Percentiles rank a stretch among this genome's conserved stretches.
Evolutionary conservation across 768 basidiomycete genomes (phyloP).

Genomic region (Amyloporia xantha): DNA sequence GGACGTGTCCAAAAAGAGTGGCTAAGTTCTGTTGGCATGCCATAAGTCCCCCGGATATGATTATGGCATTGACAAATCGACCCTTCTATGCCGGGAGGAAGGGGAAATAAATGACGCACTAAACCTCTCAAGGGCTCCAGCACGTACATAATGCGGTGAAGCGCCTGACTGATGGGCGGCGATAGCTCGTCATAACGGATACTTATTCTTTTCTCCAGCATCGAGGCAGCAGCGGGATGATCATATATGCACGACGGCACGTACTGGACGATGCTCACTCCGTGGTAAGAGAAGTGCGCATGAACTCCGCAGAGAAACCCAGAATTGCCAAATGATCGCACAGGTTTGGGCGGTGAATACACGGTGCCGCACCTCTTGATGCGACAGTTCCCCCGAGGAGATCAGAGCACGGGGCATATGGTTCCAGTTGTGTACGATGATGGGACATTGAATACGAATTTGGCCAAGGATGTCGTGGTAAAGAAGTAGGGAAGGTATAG

Average conservation of each 20-base stretch:
- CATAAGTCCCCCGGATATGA: background rate
- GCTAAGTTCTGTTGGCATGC: no score
- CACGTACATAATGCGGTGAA: background rate
- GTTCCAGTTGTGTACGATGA: background rate
- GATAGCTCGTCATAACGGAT: background rate
- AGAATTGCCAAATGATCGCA: background rate
- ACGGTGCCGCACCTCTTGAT: constrained; percentile 2
- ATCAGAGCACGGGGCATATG: background rate
- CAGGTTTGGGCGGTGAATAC: background rate
- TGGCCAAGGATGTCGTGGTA: background rate
- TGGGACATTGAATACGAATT: background rate
- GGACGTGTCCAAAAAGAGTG: no score
- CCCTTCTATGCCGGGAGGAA: background rate
- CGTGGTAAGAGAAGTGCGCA: no score
- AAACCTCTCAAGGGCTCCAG: background rate
- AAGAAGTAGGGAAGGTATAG: background rate
- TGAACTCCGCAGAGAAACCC: background rate
- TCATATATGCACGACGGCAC: no score
- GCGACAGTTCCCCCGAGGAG: background rate
- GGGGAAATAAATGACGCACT: background rate
- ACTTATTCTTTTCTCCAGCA: background rate
- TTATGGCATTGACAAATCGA: background rate
- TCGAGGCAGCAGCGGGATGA: background rate
- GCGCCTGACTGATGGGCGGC: background rate
- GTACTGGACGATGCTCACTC: no score